These are phyloP conservation scores for Arthrobotrys musiformis DNA, from an alignment of 2,329 filamentous ascomycete genomes.

Conservation along the genomic window DNA sequence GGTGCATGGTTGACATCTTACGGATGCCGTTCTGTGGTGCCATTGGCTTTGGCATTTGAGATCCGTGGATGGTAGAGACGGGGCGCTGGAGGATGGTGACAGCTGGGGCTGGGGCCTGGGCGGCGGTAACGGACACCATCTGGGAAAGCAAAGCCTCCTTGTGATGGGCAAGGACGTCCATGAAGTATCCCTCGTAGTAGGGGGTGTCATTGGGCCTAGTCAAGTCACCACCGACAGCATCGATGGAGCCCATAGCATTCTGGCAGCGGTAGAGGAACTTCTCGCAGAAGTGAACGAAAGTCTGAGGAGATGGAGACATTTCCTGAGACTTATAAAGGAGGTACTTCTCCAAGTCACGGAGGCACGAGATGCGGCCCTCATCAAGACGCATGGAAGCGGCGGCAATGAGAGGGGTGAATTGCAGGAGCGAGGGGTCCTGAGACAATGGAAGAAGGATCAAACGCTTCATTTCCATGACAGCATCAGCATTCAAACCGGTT, in stretches of 20 bases:
- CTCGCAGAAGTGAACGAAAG: constrained; percentile 69
- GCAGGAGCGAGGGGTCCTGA: constrained; percentile 37
- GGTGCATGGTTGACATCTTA: constrained; percentile 58
- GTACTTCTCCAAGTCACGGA: constrained; percentile 93
- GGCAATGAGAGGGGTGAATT: constrained; percentile 51
- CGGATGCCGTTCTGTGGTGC: constrained; percentile 53
- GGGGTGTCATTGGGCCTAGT: constrained; percentile 84
- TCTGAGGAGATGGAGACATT: constrained; percentile 73
- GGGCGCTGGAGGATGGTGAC: constrained; percentile 34
- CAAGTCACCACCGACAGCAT: constrained; percentile 86
- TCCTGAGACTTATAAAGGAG: constrained; percentile 91
- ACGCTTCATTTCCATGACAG: constrained; percentile 54
- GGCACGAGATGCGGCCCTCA: constrained; percentile 74
- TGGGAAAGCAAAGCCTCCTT: constrained; percentile 69
- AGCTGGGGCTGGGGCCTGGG: constrained; percentile 20
- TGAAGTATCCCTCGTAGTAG: constrained; percentile 95
- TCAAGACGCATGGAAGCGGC: constrained; percentile 54
- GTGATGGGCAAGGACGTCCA: constrained; percentile 88
- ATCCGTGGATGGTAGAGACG: constrained; percentile 59
- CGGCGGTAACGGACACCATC: constrained; percentile 67
- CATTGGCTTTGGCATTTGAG: constrained; percentile 48
- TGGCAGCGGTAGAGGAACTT: constrained; percentile 78
- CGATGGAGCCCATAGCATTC: constrained; percentile 89
- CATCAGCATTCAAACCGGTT: constrained; percentile 33
- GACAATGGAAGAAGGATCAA: constrained; percentile 50